Conservation (phyloP, 1,284 basidiomycete genomes). For the Cryptococcus sp. region DNA sequence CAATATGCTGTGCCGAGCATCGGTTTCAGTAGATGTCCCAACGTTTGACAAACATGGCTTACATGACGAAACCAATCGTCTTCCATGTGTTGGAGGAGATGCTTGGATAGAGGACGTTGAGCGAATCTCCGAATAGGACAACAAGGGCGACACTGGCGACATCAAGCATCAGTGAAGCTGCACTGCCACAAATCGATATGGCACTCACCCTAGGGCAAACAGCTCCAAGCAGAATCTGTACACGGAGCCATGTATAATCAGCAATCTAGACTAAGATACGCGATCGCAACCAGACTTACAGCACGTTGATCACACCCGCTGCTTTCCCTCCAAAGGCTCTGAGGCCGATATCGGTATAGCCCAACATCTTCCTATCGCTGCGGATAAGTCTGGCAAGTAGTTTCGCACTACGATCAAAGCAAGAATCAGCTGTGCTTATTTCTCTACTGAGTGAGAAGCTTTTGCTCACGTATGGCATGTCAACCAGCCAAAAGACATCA, state of each 20-base stretch:
- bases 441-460: neutral
- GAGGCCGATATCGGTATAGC: conserved; percentile 85
- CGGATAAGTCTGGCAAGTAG: conserved; percentile 75
- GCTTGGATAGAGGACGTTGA: conserved; percentile 69
- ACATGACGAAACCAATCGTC: conserved; percentile 71
- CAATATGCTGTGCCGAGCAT: conserved; percentile 60
- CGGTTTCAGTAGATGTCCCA: neutral
- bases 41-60: conserved; percentile 33
- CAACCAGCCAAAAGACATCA: conserved; percentile 74
- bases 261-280: neutral
- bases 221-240: conserved; percentile 75
- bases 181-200: neutral
- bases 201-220: conserved; percentile 60
- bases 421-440: neutral
- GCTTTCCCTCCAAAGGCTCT: conserved; percentile 80
- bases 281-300: conserved; percentile 56
- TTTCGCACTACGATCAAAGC: conserved; percentile 65
- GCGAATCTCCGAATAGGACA: conserved; percentile 81
- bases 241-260: conserved; percentile 1
- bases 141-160: conserved; percentile 71
- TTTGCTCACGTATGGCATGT: conserved; percentile 80
- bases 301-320: conserved; percentile 51
- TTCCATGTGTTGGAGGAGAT: conserved; percentile 75
- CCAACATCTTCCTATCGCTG: conserved; percentile 68
- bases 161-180: conserved; percentile 6